Conservation (phyloP, 345 rosid genomes). For the Sisymbrium irio region DNA sequence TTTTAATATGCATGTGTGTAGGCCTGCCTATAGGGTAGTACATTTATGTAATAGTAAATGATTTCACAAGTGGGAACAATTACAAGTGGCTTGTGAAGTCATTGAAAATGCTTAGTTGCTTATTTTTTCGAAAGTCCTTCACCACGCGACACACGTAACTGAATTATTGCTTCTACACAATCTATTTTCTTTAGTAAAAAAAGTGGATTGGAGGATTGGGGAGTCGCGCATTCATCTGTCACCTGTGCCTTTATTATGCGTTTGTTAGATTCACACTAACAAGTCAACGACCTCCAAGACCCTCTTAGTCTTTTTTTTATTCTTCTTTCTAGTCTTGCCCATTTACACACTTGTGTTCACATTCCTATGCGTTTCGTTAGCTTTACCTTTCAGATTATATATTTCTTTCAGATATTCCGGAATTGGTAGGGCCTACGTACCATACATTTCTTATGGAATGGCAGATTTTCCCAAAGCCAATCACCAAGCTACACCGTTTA, state of each 20-base stretch:
- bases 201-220: slow-evolving; percentile 19
- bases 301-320: background rate
- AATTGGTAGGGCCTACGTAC: background rate
- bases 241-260: background rate
- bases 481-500: background rate
- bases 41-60: background rate
- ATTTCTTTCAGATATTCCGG: background rate
- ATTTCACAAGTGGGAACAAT: background rate
- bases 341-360: slow-evolving; percentile 21
- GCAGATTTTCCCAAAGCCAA: background rate
- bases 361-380: background rate
- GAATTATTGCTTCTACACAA: background rate
- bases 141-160: background rate
- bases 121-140: background rate
- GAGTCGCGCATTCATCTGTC: background rate
- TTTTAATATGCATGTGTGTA: background rate
- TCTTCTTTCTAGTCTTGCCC: background rate
- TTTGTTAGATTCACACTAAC: slow-evolving; percentile 32
- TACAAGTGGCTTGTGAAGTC: slow-evolving; percentile 9
- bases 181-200: background rate
- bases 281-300: slow-evolving; percentile 5
- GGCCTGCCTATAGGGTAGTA: background rate
- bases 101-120: background rate
- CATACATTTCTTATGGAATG: background rate
- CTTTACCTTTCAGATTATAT: background rate